A percentile compares a stretch with the other conserved stretches of the same genome.
Conservation (phyloP, 2,329 filamentous ascomycete species). For the Calonectria pseudoturangicola region DNA sequence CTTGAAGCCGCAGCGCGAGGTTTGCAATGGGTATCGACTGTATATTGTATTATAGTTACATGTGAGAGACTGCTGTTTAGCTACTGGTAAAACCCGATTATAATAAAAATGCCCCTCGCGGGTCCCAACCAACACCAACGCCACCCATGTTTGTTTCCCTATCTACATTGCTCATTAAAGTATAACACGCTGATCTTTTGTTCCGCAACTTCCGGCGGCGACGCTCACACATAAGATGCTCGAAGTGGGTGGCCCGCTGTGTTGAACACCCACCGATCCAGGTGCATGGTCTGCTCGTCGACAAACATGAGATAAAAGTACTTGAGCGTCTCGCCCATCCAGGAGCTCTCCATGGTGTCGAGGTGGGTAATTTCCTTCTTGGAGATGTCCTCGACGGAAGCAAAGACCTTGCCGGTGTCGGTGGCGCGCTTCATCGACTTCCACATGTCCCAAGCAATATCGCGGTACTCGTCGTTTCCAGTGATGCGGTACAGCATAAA, state of each 20-base stretch:
- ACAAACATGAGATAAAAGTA: constrained; percentile 85
- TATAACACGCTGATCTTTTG: constrained; percentile 1
- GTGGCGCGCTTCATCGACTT: constrained; percentile 75
- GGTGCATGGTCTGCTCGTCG: constrained; percentile 75
- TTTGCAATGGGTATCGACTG: constrained; percentile 32
- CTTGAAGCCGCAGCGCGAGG: neutral
- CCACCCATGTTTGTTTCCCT: constrained; percentile 21
- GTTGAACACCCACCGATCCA: constrained; percentile 81
- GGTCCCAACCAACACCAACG: constrained; percentile 20
- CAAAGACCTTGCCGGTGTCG: constrained; percentile 76
- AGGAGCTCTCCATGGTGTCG: constrained; percentile 83
- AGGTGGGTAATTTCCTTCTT: constrained; percentile 66
- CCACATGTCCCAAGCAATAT: constrained; percentile 86
- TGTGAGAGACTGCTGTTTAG: constrained; percentile 20
- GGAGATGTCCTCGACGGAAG: constrained; percentile 78
- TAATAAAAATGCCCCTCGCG: constrained; percentile 7
- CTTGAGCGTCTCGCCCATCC: constrained; percentile 84
- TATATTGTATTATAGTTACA: constrained; percentile 11
- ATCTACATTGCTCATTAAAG: constrained; percentile 25
- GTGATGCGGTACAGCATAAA: constrained; percentile 87
- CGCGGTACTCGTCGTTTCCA: constrained; percentile 78
- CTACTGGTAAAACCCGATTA: neutral
- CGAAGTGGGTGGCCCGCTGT: constrained; percentile 71
- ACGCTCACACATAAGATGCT: constrained; percentile 35
- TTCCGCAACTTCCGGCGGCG: constrained; percentile 1